These are phyloP conservation scores for Trifolium subterraneum DNA, from an alignment of 306 rosid genomes.

Conservation along the genomic window DNA sequence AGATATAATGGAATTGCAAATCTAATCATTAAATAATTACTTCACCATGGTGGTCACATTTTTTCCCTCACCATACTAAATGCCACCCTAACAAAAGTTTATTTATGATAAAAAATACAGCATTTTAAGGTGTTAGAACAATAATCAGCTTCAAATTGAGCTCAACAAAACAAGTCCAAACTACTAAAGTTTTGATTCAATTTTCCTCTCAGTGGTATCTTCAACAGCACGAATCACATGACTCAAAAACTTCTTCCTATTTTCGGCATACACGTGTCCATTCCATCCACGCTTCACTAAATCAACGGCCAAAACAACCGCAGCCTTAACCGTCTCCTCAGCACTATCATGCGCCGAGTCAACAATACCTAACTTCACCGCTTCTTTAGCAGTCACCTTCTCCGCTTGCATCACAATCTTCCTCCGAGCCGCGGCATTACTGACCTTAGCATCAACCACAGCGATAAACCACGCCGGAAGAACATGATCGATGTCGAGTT, in stretches of 20 bases:
- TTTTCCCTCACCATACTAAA: too few species aligned
- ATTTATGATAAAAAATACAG: too few species aligned
- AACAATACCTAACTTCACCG: conserved; percentile 59
- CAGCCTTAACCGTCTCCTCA: conserved; percentile 65
- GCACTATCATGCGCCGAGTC: conserved; percentile 64
- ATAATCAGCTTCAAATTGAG: too few species aligned
- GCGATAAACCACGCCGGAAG: conserved; percentile 69
- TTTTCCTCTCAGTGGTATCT: not conserved
- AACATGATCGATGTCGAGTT: conserved; percentile 64
- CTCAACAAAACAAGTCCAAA: not conserved
- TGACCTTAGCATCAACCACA: conserved; percentile 55
- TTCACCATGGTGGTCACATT: too few species aligned
- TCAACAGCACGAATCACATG: conserved; percentile 49
- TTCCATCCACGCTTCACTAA: conserved; percentile 63
- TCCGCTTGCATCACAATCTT: conserved; percentile 63
- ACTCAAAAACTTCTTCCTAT: conserved; percentile 48
- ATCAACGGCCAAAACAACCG: conserved; percentile 48
- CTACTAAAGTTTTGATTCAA: conserved; percentile 50
- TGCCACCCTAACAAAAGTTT: too few species aligned
- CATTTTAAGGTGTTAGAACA: too few species aligned
- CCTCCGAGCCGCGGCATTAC: conserved; percentile 56
- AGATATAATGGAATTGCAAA: too few species aligned
- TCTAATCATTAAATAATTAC: too few species aligned
- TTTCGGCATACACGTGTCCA: conserved; percentile 75
- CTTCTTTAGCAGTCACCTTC: conserved; percentile 66